phyloP scores from a whole-genome alignment of 2,329 filamentous ascomycete genomes.

The Penicillium griseofulvum region DNA sequence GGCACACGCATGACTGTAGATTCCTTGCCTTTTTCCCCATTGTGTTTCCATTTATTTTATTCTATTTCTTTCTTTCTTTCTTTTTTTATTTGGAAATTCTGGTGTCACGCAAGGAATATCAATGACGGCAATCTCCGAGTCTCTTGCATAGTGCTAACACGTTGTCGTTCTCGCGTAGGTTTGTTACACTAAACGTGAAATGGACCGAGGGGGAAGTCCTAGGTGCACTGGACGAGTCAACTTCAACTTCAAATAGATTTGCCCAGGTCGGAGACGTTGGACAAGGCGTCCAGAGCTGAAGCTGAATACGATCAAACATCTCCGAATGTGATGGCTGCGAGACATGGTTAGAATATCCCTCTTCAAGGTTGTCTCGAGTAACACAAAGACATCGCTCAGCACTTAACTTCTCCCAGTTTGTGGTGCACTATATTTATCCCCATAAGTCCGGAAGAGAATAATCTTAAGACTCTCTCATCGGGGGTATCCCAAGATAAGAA shows the following conservation, averaged over 20 bases:
- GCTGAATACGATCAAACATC: constrained; percentile 1
- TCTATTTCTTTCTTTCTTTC: background rate
- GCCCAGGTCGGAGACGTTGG: constrained; percentile 7
- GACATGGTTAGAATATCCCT: constrained; percentile 6
- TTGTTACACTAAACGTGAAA: constrained; percentile 21
- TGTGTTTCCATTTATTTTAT: background rate
- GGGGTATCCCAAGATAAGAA: constrained; percentile 5
- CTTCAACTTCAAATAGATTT: background rate
- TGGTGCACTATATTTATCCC: background rate
- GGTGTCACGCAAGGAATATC: constrained; percentile 9
- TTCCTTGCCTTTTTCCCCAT: background rate
- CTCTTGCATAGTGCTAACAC: constrained; percentile 3
- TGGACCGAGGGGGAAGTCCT: constrained; percentile 17
- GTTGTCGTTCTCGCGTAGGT: background rate
- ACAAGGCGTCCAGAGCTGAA: constrained; percentile 20
- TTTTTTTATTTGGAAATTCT: background rate
- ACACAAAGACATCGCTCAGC: constrained; percentile 1
- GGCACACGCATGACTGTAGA: constrained; percentile 1
- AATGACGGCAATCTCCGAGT: constrained; percentile 23
- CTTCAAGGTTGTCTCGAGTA: background rate
- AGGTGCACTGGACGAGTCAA: constrained; percentile 11
- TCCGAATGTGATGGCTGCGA: constrained; percentile 7
- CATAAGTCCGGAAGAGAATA: background rate
- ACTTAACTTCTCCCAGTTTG: background rate
- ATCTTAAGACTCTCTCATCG: background rate